phyloP scores from a whole-genome alignment of 371 early-diverging fungal genomes.

The Mortierella sp. region DNA sequence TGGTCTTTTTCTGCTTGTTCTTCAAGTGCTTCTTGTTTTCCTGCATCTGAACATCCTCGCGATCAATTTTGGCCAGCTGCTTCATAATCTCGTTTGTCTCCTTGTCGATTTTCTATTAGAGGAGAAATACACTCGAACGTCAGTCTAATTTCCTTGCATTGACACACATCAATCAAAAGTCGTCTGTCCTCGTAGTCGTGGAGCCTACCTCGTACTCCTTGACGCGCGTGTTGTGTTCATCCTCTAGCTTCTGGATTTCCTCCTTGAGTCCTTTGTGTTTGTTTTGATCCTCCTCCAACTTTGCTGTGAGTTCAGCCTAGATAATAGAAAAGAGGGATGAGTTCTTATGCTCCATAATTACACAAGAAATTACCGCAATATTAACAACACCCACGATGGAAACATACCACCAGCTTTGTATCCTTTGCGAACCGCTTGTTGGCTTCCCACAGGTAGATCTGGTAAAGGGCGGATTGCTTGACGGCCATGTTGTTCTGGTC shows the following conservation, averaged over 20 bases:
- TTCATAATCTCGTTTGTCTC: constrained; percentile 68
- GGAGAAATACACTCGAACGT: background rate
- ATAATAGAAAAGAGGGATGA: background rate
- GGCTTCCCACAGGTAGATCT: constrained; percentile 71
- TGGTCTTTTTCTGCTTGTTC: constrained; percentile 78
- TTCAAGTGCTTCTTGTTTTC: constrained; percentile 86
- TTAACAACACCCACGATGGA: too few relatives aligned
- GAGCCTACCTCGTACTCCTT: constrained; percentile 74
- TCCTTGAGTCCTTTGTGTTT: constrained; percentile 69
- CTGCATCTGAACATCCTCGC: constrained; percentile 81
- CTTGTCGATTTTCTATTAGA: constrained; percentile 63
- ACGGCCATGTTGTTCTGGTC: constrained; percentile 83
- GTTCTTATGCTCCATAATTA: background rate
- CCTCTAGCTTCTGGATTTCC: constrained; percentile 71
- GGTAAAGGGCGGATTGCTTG: constrained; percentile 83
- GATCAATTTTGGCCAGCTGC: constrained; percentile 81
- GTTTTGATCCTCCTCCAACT: constrained; percentile 70
- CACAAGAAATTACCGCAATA: background rate
- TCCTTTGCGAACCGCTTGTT: constrained; percentile 62
- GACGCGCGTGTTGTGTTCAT: constrained; percentile 61
- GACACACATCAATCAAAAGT: too few relatives aligned
- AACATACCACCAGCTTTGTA: constrained; percentile 62
- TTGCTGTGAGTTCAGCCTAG: constrained; percentile 64
- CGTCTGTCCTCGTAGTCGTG: too few relatives aligned
- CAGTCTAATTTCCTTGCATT: background rate